These are phyloP conservation scores for Hysterium pulicare DNA, from an alignment of 2,329 filamentous ascomycete species.

Conservation along the genomic window DNA sequence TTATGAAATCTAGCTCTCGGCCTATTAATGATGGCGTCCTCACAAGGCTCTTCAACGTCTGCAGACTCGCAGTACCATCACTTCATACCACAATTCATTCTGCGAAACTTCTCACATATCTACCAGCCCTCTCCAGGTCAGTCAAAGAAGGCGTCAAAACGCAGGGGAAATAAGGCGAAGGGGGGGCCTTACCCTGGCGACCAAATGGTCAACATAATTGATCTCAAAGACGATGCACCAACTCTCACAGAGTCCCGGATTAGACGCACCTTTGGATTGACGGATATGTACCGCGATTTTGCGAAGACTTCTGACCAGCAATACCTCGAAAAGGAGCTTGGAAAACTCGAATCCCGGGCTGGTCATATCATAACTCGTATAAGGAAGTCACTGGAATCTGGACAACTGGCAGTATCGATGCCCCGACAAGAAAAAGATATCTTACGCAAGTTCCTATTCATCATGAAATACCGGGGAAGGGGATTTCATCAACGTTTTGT, in stretches of 20 bases:
- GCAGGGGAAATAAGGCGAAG: too few species aligned
- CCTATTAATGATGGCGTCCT: too few species aligned
- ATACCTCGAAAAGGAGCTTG: constrained; percentile 4
- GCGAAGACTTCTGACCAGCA: constrained; percentile 2
- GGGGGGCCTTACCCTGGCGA: not conserved
- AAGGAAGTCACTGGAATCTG: constrained; percentile 4
- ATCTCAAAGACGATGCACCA: not conserved
- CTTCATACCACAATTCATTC: constrained; percentile 36
- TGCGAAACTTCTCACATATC: constrained; percentile 28
- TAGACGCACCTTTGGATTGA: constrained; percentile 1
- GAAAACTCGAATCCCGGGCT: constrained; percentile 2
- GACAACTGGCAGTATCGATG: constrained; percentile 29
- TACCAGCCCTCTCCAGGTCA: constrained; percentile 13
- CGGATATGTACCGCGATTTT: constrained; percentile 6
- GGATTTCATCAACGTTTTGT: constrained; percentile 37
- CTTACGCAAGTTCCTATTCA: constrained; percentile 43
- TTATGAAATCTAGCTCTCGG: too few species aligned
- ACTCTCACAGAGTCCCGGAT: not conserved
- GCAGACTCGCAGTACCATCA: constrained; percentile 34
- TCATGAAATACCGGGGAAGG: constrained; percentile 44
- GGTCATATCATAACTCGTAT: constrained; percentile 2
- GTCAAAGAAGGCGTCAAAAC: too few species aligned
- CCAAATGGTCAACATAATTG: constrained; percentile 2
- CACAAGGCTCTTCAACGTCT: too few species aligned
- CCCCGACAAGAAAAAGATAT: constrained; percentile 33